A percentile compares a stretch with the other conserved stretches of the same genome.
Evolutionary conservation across 2,329 filamentous ascomycete genomes (phyloP).

Genomic region (Aureobasidium namibiae): DNA sequence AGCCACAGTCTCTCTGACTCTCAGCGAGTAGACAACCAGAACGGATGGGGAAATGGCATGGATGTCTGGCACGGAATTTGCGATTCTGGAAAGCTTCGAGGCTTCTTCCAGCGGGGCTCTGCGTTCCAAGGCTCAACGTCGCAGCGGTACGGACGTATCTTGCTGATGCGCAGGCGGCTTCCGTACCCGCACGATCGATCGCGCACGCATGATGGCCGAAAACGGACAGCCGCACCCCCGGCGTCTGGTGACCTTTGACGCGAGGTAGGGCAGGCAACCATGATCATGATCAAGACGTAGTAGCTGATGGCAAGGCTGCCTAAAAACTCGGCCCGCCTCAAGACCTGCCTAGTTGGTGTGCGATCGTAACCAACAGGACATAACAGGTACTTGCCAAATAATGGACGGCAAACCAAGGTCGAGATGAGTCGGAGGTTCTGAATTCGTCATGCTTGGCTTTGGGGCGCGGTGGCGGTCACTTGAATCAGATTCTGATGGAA

Average conservation of each 20-base stretch:
- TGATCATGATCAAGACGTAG: not conserved
- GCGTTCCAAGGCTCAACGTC: not conserved
- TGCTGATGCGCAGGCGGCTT: not conserved
- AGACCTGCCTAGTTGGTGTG: not conserved
- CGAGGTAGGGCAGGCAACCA: not conserved
- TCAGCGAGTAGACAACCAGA: not conserved
- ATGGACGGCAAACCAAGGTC: not conserved
- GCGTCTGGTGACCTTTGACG: not conserved
- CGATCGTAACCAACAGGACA: not conserved
- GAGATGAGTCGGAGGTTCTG: not conserved
- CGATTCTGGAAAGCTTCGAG: not conserved
- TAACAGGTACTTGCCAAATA: not conserved
- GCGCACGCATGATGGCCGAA: not conserved
- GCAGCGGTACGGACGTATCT: not conserved
- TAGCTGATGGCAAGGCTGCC: constrained; percentile 6
- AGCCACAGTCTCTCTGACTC: not conserved
- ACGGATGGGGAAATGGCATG: not conserved
- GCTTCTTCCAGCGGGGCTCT: not conserved
- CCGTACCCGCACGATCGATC: not conserved
- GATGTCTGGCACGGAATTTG: not conserved
- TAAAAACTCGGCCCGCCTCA: not conserved
- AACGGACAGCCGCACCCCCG: not conserved
- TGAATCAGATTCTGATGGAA: not conserved
- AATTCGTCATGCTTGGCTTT: not conserved
- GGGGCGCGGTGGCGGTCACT: not conserved